Base-by-base conservation (phyloP, 768 basidiomycete species). In the Tremella yokohamensis region DNA sequence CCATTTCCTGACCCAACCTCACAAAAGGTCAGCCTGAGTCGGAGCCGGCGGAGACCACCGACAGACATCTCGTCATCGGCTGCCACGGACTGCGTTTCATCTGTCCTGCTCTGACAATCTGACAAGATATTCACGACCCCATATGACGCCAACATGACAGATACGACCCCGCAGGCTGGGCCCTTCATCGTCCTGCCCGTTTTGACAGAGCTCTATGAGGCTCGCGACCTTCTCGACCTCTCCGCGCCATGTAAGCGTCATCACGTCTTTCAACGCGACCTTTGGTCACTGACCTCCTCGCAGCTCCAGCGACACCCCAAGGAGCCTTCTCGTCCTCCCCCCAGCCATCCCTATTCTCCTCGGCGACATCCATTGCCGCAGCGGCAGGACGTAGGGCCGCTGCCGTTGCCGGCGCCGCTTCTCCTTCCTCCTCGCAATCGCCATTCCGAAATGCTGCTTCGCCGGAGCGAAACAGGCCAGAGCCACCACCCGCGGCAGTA, bases 141-240 rank as follows among this genome's bases (percentile, higher is more conserved):
- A n/a, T 34, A 34, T 34, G 29, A 34, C 29, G 11, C 29, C 29
- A 11, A 34, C 29, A 34, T 34, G 29, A 34, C 29, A 4, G 29
- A 34, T 11, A 34, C 29, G 42, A 45, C 42, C 15, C 7, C 15
- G 8, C 42, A 18, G 29, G 19, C 51, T 18, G 51, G 51, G 6
- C 66, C 69, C 4, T 73, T 73, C 52, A 62, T 66, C 37, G 37
- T 68, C 25, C 65, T 65, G 42, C 58, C 64, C 1, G 57, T 70
- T 15, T 42, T 73, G 16, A 49, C 60, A 3, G 62, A 73, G 29
- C 51, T 73, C 20, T 73, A 68, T 51, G 57, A 68, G 29, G 18
- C 61, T 3, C 54, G 55, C 42, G 71, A 73, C 40, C 63, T 73
- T n/a, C 65, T 73, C 6, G 71, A 73, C 58, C 56, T 73, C 49